These are phyloP conservation scores for Ganoderma lingzhi DNA, from an alignment of 1,284 basidiomycete genomes.

Conservation along the genomic window DNA sequence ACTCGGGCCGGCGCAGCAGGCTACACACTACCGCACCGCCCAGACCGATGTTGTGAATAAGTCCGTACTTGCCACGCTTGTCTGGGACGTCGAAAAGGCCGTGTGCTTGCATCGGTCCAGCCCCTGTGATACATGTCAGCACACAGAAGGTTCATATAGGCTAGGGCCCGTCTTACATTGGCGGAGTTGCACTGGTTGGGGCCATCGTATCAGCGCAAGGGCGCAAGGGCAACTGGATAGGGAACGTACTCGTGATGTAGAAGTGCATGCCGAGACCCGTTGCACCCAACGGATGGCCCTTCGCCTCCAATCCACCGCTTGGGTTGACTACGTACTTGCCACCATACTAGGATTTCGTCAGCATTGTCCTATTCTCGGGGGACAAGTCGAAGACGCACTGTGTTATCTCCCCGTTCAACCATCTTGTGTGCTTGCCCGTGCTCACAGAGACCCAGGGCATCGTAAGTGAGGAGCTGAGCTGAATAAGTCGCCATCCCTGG, in stretches of 20 bases:
- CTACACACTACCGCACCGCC: conserved; percentile 84
- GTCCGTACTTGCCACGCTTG: conserved; percentile 77
- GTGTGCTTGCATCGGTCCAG: conserved; percentile 83
- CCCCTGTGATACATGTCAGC: conserved; percentile 54
- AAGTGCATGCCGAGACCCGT: conserved; percentile 91
- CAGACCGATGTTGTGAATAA: conserved; percentile 87
- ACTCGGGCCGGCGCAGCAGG: conserved; percentile 76
- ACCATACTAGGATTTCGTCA: conserved; percentile 61
- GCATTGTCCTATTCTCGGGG: conserved; percentile 1
- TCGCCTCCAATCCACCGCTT: conserved; percentile 87
- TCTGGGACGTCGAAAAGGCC: conserved; percentile 70
- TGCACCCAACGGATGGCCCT: conserved; percentile 87
- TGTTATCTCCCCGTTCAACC: conserved; percentile 83
- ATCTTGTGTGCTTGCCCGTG: conserved; percentile 78
- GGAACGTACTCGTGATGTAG: conserved; percentile 77
- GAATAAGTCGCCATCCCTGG: not conserved
- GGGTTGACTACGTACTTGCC: conserved; percentile 92
- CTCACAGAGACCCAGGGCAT: conserved; percentile 81
- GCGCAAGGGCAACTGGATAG: conserved; percentile 14
- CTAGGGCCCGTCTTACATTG: conserved; percentile 55
- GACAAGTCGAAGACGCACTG: conserved; percentile 50
- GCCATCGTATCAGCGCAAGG: conserved; percentile 13
- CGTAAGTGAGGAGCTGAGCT: conserved; percentile 80
- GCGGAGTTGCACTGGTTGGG: conserved; percentile 70
- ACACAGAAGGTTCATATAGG: not conserved